Evolutionary conservation across 352 stramenopile species (phyloP).

Genomic region (Pythium insidiosum): DNA sequence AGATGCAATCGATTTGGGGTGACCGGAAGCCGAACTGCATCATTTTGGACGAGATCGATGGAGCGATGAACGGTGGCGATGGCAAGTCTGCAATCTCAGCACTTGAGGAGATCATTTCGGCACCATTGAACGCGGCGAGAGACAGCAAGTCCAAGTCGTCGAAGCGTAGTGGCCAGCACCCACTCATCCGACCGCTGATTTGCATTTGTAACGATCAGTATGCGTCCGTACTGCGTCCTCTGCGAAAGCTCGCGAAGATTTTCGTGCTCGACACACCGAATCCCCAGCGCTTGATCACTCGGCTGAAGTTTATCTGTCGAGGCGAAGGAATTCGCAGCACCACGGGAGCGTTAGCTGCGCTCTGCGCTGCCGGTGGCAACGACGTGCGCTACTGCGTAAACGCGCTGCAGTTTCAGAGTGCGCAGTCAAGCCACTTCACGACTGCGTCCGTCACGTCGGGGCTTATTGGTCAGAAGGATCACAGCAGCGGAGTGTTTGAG

Average conservation of each 20-base stretch:
- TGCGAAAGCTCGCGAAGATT: constrained; percentile 91
- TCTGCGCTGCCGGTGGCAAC: constrained; percentile 59
- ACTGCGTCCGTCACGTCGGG: constrained; percentile 15
- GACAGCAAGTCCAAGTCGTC: constrained; percentile 17
- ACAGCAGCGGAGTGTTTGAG: constrained; percentile 52
- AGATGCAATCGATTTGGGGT: constrained; percentile 87
- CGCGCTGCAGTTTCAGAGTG: constrained; percentile 92
- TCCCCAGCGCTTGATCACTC: constrained; percentile 81
- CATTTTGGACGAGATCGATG: constrained; percentile 98
- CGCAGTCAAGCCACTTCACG: constrained; percentile 26
- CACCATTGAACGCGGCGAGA: constrained; percentile 64
- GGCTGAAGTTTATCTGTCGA: constrained; percentile 90
- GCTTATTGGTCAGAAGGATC: constrained; percentile 51
- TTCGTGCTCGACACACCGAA: constrained; percentile 89
- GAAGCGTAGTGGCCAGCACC: constrained; percentile 33
- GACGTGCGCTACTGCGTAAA: constrained; percentile 96
- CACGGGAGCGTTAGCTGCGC: constrained; percentile 50
- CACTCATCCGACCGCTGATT: constrained; percentile 92
- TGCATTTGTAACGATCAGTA: constrained; percentile 99
- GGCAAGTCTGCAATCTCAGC: constrained; percentile 81
- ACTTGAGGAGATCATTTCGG: constrained; percentile 90
- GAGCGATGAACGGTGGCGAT: constrained; percentile 86
- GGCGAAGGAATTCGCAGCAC: constrained; percentile 81
- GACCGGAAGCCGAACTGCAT: constrained; percentile 93
- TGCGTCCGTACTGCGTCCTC: constrained; percentile 89